These are phyloP conservation scores for Phanerochaete carnosa DNA, from an alignment of 768 basidiomycete genomes.

Conservation along the genomic window DNA sequence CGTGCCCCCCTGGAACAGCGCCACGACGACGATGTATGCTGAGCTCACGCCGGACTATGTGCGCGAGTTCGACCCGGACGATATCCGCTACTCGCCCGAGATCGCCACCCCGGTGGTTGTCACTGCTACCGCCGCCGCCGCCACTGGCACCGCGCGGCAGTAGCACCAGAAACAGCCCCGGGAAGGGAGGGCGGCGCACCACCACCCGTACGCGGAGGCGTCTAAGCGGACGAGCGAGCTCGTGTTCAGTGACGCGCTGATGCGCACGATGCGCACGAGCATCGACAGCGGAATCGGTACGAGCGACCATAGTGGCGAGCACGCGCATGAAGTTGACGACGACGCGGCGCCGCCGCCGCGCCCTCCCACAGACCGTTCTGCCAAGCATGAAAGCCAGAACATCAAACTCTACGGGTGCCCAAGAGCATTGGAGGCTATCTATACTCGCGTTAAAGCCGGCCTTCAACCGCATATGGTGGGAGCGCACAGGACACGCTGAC, in stretches of 20 bases:
- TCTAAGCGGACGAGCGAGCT: conserved; percentile 43
- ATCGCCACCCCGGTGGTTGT: conserved; percentile 2
- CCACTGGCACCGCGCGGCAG: no score
- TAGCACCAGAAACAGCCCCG: conserved; percentile 22
- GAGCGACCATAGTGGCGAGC: conserved; percentile 30
- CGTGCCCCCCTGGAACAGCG: no score
- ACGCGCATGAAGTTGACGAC: conserved; percentile 6
- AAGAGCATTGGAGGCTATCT: no score
- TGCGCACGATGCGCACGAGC: conserved; percentile 37
- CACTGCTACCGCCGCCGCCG: no score
- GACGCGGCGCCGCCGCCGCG: no score
- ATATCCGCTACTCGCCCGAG: conserved; percentile 29
- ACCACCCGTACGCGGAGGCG: conserved; percentile 20
- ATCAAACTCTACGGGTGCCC: no score
- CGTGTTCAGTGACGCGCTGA: conserved; percentile 63
- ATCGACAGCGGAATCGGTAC: conserved; percentile 46
- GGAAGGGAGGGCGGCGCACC: conserved; percentile 8
- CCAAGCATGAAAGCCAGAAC: no score
- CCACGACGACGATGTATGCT: conserved; percentile 21
- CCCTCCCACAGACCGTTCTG: no score
- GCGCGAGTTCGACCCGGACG: conserved; percentile 26
- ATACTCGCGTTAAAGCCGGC: no score
- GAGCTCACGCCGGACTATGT: conserved; percentile 27
- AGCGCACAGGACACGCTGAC: no score
- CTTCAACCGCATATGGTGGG: no score